Conservation (phyloP, 2,329 filamentous ascomycete genomes). For the Ceratocystis papillata region DNA sequence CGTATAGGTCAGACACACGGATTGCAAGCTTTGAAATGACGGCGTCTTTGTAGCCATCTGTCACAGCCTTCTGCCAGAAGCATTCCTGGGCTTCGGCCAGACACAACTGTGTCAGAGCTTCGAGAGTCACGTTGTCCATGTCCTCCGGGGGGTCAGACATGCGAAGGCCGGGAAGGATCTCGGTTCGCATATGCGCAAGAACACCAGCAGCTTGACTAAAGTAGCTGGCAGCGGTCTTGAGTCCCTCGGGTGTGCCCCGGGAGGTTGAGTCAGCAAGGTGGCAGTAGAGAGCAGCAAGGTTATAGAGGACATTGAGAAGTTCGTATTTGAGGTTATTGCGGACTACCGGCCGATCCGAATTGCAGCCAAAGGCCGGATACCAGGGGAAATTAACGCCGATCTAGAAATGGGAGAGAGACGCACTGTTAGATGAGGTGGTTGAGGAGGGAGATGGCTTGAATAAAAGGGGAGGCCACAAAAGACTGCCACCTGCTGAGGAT, state of each 20-base stretch:
- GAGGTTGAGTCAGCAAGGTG: slow-evolving; percentile 78
- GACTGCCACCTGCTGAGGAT: neutral
- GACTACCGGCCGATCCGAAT: slow-evolving; percentile 60
- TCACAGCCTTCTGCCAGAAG: slow-evolving; percentile 95
- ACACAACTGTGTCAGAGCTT: slow-evolving; percentile 71
- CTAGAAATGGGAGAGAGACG: slow-evolving; percentile 35
- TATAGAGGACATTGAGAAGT: slow-evolving; percentile 84
- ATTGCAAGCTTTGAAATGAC: slow-evolving; percentile 86
- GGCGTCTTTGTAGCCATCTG: slow-evolving; percentile 84
- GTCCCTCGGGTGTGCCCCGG: slow-evolving; percentile 64
- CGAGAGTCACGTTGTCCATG: slow-evolving; percentile 82
- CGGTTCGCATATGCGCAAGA: slow-evolving; percentile 62
- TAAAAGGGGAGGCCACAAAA: neutral
- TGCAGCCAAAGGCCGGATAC: slow-evolving; percentile 90
- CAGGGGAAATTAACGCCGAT: slow-evolving; percentile 92
- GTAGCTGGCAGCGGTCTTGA: slow-evolving; percentile 81
- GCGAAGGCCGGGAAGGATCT: slow-evolving; percentile 71
- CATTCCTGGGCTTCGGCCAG: slow-evolving; percentile 93
- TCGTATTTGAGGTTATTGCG: slow-evolving; percentile 66
- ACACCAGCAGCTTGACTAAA: slow-evolving; percentile 82
- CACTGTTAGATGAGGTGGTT: neutral
- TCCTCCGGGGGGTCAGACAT: slow-evolving; percentile 78
- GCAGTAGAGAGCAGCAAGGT: slow-evolving; percentile 84
- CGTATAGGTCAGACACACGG: slow-evolving; percentile 82
- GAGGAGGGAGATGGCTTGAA: neutral